phyloP scores from a whole-genome alignment of 371 early-diverging fungal species.

The Fennellomyces sp. region DNA sequence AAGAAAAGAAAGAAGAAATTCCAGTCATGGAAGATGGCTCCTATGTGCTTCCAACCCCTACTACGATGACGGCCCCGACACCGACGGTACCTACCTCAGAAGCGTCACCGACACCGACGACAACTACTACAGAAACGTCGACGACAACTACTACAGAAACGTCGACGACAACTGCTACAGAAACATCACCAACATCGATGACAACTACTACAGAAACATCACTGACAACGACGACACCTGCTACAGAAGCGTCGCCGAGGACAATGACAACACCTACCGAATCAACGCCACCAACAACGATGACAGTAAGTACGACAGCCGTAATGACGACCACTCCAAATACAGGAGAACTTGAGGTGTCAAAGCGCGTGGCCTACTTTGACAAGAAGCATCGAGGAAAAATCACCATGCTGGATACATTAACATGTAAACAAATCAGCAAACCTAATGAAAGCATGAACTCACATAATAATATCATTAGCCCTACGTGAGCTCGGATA shows the following conservation, averaged over 20 bases:
- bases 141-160: too few relatives aligned
- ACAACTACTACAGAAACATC: too few relatives aligned
- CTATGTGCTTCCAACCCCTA: slow-evolving; percentile 7
- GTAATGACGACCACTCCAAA: slow-evolving; percentile 13
- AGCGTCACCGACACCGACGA: too few relatives aligned
- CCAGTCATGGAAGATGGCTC: slow-evolving; percentile 15
- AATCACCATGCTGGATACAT: slow-evolving; percentile 42
- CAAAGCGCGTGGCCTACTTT: slow-evolving; percentile 26
- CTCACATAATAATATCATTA: neutral
- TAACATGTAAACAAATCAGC: slow-evolving; percentile 20
- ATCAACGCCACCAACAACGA: too few relatives aligned
- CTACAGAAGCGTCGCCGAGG: too few relatives aligned
- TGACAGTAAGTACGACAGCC: slow-evolving; percentile 1
- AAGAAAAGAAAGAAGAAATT: slow-evolving; percentile 5
- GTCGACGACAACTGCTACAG: too few relatives aligned
- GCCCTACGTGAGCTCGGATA: slow-evolving; percentile 45
- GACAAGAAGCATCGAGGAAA: slow-evolving; percentile 35
- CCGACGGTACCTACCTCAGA: neutral
- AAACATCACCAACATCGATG: too few relatives aligned
- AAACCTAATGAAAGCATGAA: neutral
- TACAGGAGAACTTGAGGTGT: slow-evolving; percentile 3
- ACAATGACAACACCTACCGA: too few relatives aligned
- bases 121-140: too few relatives aligned
- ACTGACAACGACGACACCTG: too few relatives aligned
- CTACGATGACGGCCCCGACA: neutral